Percentiles rank a stretch among this genome's conserved stretches.
Conservation (phyloP, 805 yeast genomes). For the Wickerhamomyces tratensis region DNA sequence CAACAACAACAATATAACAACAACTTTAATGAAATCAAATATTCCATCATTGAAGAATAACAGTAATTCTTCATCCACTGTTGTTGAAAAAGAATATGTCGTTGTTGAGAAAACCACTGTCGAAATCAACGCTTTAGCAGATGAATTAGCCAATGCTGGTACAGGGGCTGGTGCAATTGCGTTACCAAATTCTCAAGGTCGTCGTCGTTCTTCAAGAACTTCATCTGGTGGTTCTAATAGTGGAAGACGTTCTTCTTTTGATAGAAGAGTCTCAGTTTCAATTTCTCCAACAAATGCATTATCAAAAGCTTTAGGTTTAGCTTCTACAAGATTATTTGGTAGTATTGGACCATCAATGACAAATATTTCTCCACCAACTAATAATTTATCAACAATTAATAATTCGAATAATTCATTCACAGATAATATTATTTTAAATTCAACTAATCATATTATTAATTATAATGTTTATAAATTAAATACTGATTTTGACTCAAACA, state of each 20-base stretch:
- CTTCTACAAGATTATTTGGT: slow-evolving; percentile 83
- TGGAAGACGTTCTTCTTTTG: slow-evolving; percentile 53
- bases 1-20: slow-evolving; percentile 1
- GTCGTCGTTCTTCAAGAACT: slow-evolving; percentile 32
- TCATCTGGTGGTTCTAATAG: slow-evolving; percentile 34
- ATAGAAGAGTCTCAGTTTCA: slow-evolving; percentile 56
- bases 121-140: slow-evolving; percentile 93
- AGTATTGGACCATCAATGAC: slow-evolving; percentile 15
- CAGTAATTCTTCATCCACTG: slow-evolving; percentile 31
- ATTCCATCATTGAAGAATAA: background rate
- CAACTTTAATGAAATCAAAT: slow-evolving; percentile 2
- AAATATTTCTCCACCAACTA: slow-evolving; percentile 14
- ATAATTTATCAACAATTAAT: slow-evolving; percentile 8
- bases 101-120: slow-evolving; percentile 92
- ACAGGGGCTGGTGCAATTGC: slow-evolving; percentile 38
- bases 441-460: slow-evolving; percentile 11
- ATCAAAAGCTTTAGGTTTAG: slow-evolving; percentile 78
- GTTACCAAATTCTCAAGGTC: slow-evolving; percentile 15
- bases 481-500: slow-evolving; percentile 23
- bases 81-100: slow-evolving; percentile 78
- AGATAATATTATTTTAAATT: slow-evolving; percentile 6
- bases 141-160: slow-evolving; percentile 68
- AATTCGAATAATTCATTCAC: slow-evolving; percentile 14
- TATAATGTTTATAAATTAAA: slow-evolving; percentile 1
- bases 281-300: slow-evolving; percentile 79